These are phyloP conservation scores for Begonia peltatifolia DNA, from an alignment of 306 rosid genomes.

Conservation along the genomic window DNA sequence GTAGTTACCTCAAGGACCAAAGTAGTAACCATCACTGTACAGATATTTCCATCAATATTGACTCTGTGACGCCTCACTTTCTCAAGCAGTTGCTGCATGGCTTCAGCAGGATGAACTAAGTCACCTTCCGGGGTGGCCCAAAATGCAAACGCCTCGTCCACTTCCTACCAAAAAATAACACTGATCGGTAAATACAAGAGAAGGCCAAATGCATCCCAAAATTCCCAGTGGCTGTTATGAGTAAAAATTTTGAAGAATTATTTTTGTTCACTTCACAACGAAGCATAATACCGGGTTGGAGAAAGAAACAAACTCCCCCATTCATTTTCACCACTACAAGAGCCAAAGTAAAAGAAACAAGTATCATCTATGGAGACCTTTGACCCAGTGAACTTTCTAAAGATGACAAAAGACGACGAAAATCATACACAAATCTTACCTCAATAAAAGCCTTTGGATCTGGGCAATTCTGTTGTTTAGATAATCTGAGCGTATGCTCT, in stretches of 20 bases:
- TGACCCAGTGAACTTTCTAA: no score
- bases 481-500: slow-evolving; percentile 57
- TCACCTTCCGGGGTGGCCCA: slow-evolving; percentile 99
- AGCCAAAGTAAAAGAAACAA: no score
- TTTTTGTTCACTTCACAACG: no score
- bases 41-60: slow-evolving; percentile 92
- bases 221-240: no score
- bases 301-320: no score
- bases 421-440: slow-evolving; percentile 24
- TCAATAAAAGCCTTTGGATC: slow-evolving; percentile 80
- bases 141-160: slow-evolving; percentile 56
- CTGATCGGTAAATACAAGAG: no score
- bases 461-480: slow-evolving; percentile 89
- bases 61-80: slow-evolving; percentile 92
- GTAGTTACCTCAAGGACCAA: slow-evolving; percentile 74
- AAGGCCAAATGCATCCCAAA: no score
- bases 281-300: no score
- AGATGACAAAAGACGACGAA: no score
- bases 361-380: no score
- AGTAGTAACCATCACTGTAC: slow-evolving; percentile 95
- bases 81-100: slow-evolving; percentile 96
- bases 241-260: no score
- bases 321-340: no score
- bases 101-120: slow-evolving; percentile 88
- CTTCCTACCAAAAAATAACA: slow-evolving; percentile 49